A percentile compares a stretch with the other conserved stretches of the same genome.
Conservation (phyloP, 495 filamentous ascomycete species). For the Lineolata rhizophorae region DNA sequence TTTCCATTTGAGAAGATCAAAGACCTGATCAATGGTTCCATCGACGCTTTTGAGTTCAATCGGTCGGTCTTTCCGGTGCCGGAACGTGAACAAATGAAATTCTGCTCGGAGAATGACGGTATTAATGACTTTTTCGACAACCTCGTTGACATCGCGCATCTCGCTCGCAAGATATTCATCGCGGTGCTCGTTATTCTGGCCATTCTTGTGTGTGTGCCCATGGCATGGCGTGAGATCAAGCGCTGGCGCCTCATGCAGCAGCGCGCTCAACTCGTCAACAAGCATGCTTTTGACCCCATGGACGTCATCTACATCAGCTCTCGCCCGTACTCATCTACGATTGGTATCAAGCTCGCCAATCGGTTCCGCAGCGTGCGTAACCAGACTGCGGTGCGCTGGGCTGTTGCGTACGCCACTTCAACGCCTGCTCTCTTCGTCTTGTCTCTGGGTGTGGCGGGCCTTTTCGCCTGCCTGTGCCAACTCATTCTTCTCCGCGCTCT, state of each 20-base stretch:
- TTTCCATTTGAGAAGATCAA: slow-evolving; percentile 58
- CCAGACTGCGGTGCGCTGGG: slow-evolving; percentile 60
- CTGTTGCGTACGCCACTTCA: slow-evolving; percentile 68
- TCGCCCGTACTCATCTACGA: slow-evolving; percentile 44
- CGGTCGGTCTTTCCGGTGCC: slow-evolving; percentile 57
- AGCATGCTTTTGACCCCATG: slow-evolving; percentile 50
- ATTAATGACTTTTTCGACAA: slow-evolving; percentile 74
- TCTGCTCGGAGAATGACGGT: slow-evolving; percentile 67
- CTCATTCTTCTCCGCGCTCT: slow-evolving; percentile 53
- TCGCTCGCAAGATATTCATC: slow-evolving; percentile 52
- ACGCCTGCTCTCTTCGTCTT: slow-evolving; percentile 71
- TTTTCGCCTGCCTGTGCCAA: slow-evolving; percentile 71
- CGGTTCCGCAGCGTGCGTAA: slow-evolving; percentile 43
- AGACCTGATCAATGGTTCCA: slow-evolving; percentile 38
- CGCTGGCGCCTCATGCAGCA: slow-evolving; percentile 52
- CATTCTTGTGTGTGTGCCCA: slow-evolving; percentile 46
- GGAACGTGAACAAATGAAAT: slow-evolving; percentile 54
- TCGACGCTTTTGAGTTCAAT: slow-evolving; percentile 57
- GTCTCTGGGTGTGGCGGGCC: slow-evolving; percentile 62
- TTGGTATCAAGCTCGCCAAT: slow-evolving; percentile 51
- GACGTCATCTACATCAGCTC: slow-evolving; percentile 80
- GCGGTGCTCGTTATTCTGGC: slow-evolving; percentile 46
- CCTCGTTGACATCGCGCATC: slow-evolving; percentile 33
- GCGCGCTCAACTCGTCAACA: slow-evolving; percentile 41
- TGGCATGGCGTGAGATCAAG: slow-evolving; percentile 60